phyloP scores from a whole-genome alignment of 225 moss, liverwort and hornwort species.

The Pseudisothecium myosuroides region DNA sequence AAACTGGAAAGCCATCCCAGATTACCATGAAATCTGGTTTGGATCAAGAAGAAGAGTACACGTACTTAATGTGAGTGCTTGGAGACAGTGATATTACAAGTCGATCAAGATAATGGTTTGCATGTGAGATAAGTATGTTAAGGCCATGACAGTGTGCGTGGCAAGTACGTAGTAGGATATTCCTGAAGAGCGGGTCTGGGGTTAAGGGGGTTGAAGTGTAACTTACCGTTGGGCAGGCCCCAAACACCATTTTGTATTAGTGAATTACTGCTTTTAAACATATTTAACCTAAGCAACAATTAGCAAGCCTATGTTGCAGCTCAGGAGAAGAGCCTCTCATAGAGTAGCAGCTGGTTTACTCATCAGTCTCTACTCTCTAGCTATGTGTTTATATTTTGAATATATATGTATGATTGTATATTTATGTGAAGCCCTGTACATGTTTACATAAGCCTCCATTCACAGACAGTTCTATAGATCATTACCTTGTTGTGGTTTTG shows the following conservation, averaged over 20 bases:
- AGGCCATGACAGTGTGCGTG: too few relatives aligned
- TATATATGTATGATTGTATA: not conserved
- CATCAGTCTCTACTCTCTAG: too few relatives aligned
- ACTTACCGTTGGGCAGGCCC: not conserved
- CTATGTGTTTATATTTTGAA: not conserved
- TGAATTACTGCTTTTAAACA: not conserved
- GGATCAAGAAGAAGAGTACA: not conserved
- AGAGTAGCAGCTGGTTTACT: not conserved
- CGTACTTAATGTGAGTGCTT: not conserved
- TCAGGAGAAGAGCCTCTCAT: too few relatives aligned
- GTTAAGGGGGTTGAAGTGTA: too few relatives aligned
- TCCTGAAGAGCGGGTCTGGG: not conserved
- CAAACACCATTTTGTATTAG: too few relatives aligned
- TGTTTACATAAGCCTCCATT: not conserved
- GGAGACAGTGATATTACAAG: not conserved
- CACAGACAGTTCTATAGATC: not conserved
- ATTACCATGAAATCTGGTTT: not conserved
- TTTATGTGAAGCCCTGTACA: too few relatives aligned
- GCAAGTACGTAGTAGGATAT: not conserved
- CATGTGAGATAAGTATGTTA: too few relatives aligned
- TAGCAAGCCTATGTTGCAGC: too few relatives aligned
- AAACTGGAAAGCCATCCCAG: not conserved
- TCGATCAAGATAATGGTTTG: not conserved
- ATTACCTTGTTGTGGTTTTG: not conserved
- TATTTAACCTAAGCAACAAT: too few relatives aligned